phyloP scores from a whole-genome alignment of 257 asterid genomes.

The Coffea eugenioides region DNA sequence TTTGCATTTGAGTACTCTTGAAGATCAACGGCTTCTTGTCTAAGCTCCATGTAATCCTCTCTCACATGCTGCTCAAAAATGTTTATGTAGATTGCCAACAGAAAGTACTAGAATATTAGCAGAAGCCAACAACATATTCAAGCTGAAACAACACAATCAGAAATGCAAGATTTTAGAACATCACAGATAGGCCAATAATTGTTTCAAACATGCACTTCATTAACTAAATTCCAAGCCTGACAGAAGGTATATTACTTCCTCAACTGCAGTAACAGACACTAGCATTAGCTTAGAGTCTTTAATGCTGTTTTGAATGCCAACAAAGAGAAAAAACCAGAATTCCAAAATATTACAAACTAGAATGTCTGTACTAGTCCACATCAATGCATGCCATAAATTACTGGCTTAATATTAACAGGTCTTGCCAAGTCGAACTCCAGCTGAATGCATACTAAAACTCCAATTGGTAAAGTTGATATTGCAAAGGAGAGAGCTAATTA shows the following conservation, averaged over 20 bases:
- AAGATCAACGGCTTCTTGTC: constrained; percentile 91
- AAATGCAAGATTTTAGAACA: neutral
- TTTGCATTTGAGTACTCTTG: constrained; percentile 95
- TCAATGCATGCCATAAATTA: neutral
- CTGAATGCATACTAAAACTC: neutral
- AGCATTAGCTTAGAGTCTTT: neutral
- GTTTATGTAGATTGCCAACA: constrained; percentile 1
- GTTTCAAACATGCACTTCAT: neutral
- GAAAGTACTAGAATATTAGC: neutral
- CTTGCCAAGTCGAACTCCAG: neutral
- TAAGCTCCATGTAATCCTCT: constrained; percentile 76
- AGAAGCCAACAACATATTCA: neutral
- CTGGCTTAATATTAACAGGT: neutral
- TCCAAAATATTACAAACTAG: neutral
- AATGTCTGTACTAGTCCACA: neutral
- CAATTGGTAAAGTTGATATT: neutral
- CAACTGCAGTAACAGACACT: neutral
- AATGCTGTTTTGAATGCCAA: neutral
- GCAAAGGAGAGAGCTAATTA: neutral
- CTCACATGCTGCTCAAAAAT: constrained; percentile 69
- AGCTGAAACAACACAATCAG: neutral
- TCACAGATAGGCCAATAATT: neutral
- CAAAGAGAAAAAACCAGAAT: neutral
- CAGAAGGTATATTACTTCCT: neutral
- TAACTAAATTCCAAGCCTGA: neutral